Percentiles rank a stretch among this genome's conserved stretches.
Conservation (phyloP, 805 yeast species). For the Wickerhamiella occidentalis region DNA sequence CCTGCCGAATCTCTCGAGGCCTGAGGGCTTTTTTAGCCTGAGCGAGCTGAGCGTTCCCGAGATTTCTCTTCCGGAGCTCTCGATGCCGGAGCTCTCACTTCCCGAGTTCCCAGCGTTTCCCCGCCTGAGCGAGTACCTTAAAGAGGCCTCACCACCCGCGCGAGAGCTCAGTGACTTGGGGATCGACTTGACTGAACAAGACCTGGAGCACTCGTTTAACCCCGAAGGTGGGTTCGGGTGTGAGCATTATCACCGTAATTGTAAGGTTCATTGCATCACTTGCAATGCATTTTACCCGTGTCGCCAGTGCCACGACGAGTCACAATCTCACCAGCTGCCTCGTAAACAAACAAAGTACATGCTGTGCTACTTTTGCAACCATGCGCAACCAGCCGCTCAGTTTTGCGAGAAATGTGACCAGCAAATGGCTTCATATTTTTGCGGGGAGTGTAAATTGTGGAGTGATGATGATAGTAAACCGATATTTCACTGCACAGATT, state of each 20-base stretch:
- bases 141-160: not conserved
- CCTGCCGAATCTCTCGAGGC: conserved; percentile 3
- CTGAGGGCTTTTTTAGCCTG: conserved; percentile 9
- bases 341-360: conserved; percentile 53
- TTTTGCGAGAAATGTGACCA: conserved; percentile 57
- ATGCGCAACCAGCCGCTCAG: conserved; percentile 62
- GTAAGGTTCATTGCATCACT: conserved; percentile 68
- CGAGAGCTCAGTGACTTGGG: not conserved
- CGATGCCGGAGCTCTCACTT: conserved; percentile 7
- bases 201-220: conserved; percentile 25
- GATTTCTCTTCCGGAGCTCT: conserved; percentile 1
- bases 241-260: conserved; percentile 67
- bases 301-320: conserved; percentile 71
- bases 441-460: conserved; percentile 65
- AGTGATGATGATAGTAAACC: conserved; percentile 63
- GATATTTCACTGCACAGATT: conserved; percentile 82
- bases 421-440: conserved; percentile 63
- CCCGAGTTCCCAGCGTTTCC: conserved; percentile 9
- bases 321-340: conserved; percentile 44
- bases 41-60: conserved; percentile 9
- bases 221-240: conserved; percentile 52
- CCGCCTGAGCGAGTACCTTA: not conserved
- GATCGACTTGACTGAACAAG: conserved; percentile 39
- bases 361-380: conserved; percentile 68
- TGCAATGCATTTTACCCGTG: conserved; percentile 72